Evolutionary conservation across 306 rosid genomes (phyloP).

Genomic region (Lathyrus sativus): DNA sequence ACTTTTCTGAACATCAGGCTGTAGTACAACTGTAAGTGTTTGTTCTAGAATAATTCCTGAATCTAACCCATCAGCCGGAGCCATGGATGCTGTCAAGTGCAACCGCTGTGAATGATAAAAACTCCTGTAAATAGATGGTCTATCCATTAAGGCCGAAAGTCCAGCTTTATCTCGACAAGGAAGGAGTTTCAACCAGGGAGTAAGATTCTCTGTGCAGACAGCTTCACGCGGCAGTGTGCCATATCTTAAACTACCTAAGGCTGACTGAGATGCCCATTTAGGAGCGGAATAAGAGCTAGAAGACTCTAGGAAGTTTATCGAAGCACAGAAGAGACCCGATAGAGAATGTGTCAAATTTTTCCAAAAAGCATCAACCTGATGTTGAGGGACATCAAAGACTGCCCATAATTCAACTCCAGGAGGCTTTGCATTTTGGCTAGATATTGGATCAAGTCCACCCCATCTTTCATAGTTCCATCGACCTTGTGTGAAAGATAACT

Average conservation of each 20-base stretch:
- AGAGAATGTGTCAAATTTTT: constrained; percentile 90
- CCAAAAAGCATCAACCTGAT: constrained; percentile 80
- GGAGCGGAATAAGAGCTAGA: constrained; percentile 80
- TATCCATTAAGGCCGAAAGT: constrained; percentile 76
- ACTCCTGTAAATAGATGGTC: constrained; percentile 90
- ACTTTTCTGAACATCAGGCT: constrained; percentile 53
- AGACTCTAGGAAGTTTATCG: constrained; percentile 93
- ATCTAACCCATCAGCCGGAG: constrained; percentile 45
- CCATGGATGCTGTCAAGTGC: constrained; percentile 50
- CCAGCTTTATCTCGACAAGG: constrained; percentile 97
- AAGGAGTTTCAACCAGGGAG: constrained; percentile 96
- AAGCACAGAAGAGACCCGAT: constrained; percentile 93
- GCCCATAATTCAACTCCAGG: constrained; percentile 99
- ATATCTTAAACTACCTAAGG: constrained; percentile 71
- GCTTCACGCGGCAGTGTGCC: constrained; percentile 96
- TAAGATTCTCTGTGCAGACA: constrained; percentile 94
- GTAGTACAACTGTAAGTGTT: constrained; percentile 85
- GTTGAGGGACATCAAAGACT: constrained; percentile 69
- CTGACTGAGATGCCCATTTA: constrained; percentile 63
- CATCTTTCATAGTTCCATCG: constrained; percentile 92
- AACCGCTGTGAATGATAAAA: constrained; percentile 91
- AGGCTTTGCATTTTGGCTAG: constrained; percentile 89
- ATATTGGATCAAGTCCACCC: constrained; percentile 92
- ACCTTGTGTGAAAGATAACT: constrained; percentile 95
- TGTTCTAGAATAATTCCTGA: constrained; percentile 73